A percentile compares a stretch with the other conserved stretches of the same genome.
Evolutionary conservation across 305 asterid species (phyloP).

Genomic region (Ruellia speciosa): DNA sequence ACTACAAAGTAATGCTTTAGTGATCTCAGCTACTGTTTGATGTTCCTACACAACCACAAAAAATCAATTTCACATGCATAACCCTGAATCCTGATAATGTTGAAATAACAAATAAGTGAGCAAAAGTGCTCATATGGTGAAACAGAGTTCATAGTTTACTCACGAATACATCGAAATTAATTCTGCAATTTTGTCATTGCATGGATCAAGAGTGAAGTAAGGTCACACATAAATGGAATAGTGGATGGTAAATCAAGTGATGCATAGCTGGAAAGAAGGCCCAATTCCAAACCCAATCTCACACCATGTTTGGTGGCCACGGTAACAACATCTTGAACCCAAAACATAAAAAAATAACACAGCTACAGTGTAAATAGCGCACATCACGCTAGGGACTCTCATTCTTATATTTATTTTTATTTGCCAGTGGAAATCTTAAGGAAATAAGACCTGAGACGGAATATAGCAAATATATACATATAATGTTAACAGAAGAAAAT

Average conservation of each 20-base stretch:
- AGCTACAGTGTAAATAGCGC: too few species aligned
- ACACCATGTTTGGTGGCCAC: too few species aligned
- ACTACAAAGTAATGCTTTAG: constrained; percentile 3
- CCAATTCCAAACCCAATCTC: not conserved
- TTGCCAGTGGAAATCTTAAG: too few species aligned
- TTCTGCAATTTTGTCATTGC: not conserved
- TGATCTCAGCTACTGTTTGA: constrained; percentile 6
- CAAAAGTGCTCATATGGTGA: constrained; percentile 3
- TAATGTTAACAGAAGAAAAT: too few species aligned
- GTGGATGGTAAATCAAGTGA: constrained; percentile 3
- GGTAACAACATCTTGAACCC: too few species aligned
- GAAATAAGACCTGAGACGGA: too few species aligned
- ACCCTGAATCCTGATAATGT: not conserved
- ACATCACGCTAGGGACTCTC: too few species aligned
- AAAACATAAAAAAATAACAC: too few species aligned
- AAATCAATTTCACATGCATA: constrained; percentile 1
- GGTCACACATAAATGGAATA: too few species aligned
- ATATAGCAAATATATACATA: too few species aligned
- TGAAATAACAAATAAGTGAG: not conserved
- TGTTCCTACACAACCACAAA: constrained; percentile 23
- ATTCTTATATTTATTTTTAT: too few species aligned
- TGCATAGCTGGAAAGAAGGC: not conserved
- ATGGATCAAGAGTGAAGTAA: too few species aligned
- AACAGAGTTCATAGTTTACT: not conserved
- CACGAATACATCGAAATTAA: constrained; percentile 10